These are phyloP conservation scores for Cryphonectria carpinicola DNA, from an alignment of 2,329 filamentous ascomycete species.

Conservation along the genomic window DNA sequence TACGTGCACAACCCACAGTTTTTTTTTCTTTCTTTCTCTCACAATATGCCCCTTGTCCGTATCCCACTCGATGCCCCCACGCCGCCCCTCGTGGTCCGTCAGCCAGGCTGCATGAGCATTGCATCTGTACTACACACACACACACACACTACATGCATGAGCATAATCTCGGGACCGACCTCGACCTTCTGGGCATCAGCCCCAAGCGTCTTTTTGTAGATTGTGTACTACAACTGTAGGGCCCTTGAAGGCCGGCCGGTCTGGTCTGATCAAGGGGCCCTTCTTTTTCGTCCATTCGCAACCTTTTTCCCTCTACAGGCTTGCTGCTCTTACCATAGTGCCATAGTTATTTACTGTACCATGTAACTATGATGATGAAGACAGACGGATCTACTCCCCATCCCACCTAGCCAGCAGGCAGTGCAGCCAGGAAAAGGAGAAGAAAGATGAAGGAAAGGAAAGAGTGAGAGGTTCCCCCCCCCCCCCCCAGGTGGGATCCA, in stretches of 20 bases:
- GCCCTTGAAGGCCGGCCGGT: neutral
- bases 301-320: neutral
- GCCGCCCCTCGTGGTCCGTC: neutral
- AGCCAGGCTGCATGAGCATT: neutral
- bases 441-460: neutral
- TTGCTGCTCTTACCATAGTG: too few species aligned
- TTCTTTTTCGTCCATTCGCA: neutral
- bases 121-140: neutral
- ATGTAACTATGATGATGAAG: neutral
- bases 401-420: neutral
- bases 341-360: neutral
- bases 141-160: neutral
- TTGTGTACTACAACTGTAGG: neutral
- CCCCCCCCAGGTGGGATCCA: neutral
- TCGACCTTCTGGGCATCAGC: neutral
- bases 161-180: neutral
- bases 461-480: neutral
- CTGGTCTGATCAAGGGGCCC: neutral
- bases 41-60: neutral
- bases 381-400: neutral
- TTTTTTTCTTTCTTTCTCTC: too few species aligned
- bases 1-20: neutral
- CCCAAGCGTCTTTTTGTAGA: neutral
- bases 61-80: neutral
- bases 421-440: neutral